These are phyloP conservation scores for Neophaeococcomyces mojaviensis DNA, from an alignment of 2,329 filamentous ascomycete species.

Conservation along the genomic window DNA sequence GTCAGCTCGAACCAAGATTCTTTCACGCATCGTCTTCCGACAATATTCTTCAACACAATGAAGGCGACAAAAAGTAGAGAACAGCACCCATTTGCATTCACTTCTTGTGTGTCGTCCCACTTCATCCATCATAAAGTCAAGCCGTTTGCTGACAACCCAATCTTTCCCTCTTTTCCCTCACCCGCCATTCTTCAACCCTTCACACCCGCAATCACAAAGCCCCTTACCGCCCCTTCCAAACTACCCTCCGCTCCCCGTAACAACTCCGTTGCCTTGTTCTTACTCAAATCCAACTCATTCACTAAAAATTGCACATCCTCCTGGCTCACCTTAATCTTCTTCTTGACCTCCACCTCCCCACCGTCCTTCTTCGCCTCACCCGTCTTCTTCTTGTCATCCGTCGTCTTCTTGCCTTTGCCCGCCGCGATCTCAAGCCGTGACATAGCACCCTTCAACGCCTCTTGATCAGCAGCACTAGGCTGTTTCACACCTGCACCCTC, in stretches of 20 bases:
- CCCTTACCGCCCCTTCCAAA: conserved; percentile 33
- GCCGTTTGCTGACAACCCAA: too few relatives aligned
- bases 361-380: conserved; percentile 25
- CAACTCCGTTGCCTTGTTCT: conserved; percentile 41
- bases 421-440: conserved; percentile 40
- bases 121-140: too few relatives aligned
- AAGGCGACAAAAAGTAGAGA: too few relatives aligned
- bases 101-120: too few relatives aligned
- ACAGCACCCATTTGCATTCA: too few relatives aligned
- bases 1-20: too few relatives aligned
- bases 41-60: too few relatives aligned
- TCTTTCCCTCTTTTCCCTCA: too few relatives aligned
- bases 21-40: too few relatives aligned
- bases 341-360: conserved; percentile 32
- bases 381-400: too few relatives aligned
- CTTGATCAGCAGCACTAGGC: conserved; percentile 35
- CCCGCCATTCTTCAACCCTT: conserved; percentile 9
- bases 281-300: conserved; percentile 39
- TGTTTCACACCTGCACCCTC: conserved; percentile 24
- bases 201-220: conserved; percentile 31
- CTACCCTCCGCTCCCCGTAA: conserved; percentile 41
- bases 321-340: conserved; percentile 36
- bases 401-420: conserved; percentile 17
- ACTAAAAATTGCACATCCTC: conserved; percentile 43
- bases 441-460: conserved; percentile 44